Percentiles rank a stretch among this genome's conserved stretches.
phyloP scores from a whole-genome alignment of 179 eudicot species.

The Drosera spatulata region DNA sequence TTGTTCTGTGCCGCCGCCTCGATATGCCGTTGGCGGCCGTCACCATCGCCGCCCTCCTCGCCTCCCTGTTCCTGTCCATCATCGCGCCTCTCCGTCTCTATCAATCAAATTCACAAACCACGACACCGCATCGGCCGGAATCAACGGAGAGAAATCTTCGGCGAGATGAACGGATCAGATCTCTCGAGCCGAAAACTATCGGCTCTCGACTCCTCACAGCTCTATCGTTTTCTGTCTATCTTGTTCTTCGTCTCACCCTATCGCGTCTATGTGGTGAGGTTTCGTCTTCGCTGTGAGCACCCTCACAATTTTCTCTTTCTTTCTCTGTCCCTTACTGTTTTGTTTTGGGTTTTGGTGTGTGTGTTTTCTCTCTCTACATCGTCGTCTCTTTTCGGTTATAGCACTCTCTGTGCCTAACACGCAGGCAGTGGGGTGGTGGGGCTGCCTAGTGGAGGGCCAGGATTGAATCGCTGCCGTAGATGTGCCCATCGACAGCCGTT shows the following conservation, averaged over 20 bases:
- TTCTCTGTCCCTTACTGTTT: too few species aligned
- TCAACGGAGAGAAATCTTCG: conserved; percentile 4
- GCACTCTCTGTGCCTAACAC: conserved; percentile 8
- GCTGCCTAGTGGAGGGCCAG: conserved; percentile 29
- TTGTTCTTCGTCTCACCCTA: background rate
- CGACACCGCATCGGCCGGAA: background rate
- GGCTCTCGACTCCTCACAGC: conserved; percentile 3
- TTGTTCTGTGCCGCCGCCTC: conserved; percentile 51
- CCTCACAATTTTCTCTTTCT: background rate
- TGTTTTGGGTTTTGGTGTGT: background rate
- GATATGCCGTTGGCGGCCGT: conserved; percentile 54
- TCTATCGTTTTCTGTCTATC: conserved; percentile 9
- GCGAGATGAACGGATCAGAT: background rate
- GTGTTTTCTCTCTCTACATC: conserved; percentile 8
- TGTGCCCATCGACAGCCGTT: conserved; percentile 17
- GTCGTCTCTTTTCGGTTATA: background rate
- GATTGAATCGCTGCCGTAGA: conserved; percentile 23
- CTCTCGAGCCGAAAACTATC: background rate
- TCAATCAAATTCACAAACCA: background rate
- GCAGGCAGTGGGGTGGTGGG: background rate
- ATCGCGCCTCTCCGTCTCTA: background rate
- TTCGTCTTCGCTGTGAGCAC: conserved; percentile 9
- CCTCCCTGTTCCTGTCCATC: conserved; percentile 94
- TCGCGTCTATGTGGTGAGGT: conserved; percentile 8
- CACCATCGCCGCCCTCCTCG: conserved; percentile 54